Base-by-base conservation (phyloP, 805 yeast species). In the Yamadazyma insecticola region DNA sequence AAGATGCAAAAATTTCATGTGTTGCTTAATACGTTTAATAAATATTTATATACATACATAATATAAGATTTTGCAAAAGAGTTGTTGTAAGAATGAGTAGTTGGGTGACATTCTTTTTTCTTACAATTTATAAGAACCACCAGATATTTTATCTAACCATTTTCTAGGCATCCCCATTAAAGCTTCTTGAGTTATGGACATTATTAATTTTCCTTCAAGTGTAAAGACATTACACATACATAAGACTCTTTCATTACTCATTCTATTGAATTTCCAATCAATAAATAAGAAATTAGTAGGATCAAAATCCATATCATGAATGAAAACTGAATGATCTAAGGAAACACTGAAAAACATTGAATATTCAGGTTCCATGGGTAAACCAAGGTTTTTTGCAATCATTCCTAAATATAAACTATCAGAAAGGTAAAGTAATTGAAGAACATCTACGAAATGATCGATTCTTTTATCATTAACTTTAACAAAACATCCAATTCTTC, bases 251-350 rank as follows among this genome's bases (percentile, higher is more conserved):
- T 60, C 57, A 37, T 62, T 63, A 35, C 47, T 43, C 49, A 59
- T 41, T 21, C 60, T 44, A 22, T 41, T 32, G 32, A 58, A 63
- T 26, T 43, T 42, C 41, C 48, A 60, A 37, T 59, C 66, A 36
- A 60, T 29, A 32, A 51, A 63, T 42, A 62, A 29, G 61, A 61
- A 63, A 21, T 51, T 41, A 21, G 60, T 54, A 1, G 65, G 55
- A 35, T 60, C 62, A 25, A 53, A 62, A 26, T 62, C 51, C 3
- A 29, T 43, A 34, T 62, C 67, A 39, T 63, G 67, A 43, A 52
- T 53, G 36, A 41, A 55, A 6, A 63, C 45, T 4, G 58, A 29
- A 36, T 63, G 69, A 38, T 63, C 69, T 30, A 63, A 48, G 23
- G 62, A 53, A 2, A 59, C 67, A 23, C 68, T 45, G 45, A 63